Base-by-base conservation (phyloP, 2,329 filamentous ascomycete genomes). In the Colletotrichum limetticola region DNA sequence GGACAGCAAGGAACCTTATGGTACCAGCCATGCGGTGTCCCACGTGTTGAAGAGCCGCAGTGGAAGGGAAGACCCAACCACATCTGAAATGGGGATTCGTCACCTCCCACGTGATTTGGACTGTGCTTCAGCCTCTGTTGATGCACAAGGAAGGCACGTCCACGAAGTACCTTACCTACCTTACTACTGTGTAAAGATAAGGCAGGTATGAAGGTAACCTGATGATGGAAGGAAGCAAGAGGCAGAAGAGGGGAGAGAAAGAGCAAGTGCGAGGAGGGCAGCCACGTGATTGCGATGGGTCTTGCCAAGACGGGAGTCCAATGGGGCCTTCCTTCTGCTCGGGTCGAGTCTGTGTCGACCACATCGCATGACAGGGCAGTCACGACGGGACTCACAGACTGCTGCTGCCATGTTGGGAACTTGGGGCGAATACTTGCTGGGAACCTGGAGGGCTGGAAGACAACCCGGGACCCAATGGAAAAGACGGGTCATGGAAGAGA, bases 1-100 rank as follows among this genome's bases (percentile, higher is more conserved):
- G 53, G 53, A 28, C 11, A 28, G 53, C 16, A 24, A 28, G 19
- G 42, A 49, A 56, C 53, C n/a, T 56, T 26, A 24, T 56, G 22
- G 22, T 56, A 46, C 22, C 37, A 19, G 42, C 59, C 22, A n/a
- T 60, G 12, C n/a, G 32, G 5, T 62, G 42, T 62, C 19, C 26
- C 28, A n/a, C n/a, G 30, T 12, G 8, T 26, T 56, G 37, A 63
- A 60, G 42, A 66, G 49, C 49, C 28, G 56, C 24, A 46, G 62
- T 65, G 68, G 60, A 61, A 72, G 66, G 66, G 66, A 60, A 53
- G 61, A 52, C 70, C 70, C 28, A 35, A 61, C 70, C 64, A 49
- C 59, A 61, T 30, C 66, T 73, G 66, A 73, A 56, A 70, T 66
- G 28, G 28, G 37, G 57, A 71, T 66, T 70, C 60, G 66, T 72